phyloP scores from a whole-genome alignment of 2,329 filamentous ascomycete species.

The Herpotrichia juniperi region DNA sequence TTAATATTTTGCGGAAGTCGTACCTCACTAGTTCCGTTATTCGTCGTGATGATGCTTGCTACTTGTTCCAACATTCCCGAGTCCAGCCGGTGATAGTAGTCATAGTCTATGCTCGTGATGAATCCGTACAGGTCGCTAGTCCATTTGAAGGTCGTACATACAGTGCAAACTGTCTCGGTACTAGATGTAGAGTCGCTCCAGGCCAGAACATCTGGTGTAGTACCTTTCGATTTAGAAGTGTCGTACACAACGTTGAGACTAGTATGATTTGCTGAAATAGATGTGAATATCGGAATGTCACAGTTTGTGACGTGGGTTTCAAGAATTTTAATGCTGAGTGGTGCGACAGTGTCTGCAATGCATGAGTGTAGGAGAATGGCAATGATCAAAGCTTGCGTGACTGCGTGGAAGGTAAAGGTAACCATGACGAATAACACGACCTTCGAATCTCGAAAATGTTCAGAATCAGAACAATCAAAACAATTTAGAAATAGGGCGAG shows the following conservation, averaged over 20 bases:
- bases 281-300: not conserved
- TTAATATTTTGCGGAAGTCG: no score
- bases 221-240: conserved; percentile 4
- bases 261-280: not conserved
- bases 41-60: not conserved
- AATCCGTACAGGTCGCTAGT: not conserved
- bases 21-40: conserved; percentile 5
- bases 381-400: not conserved
- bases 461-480: no score
- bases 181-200: conserved; percentile 1
- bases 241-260: conserved; percentile 5
- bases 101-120: conserved; percentile 9
- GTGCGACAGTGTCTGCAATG: not conserved
- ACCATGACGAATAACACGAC: not conserved
- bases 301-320: conserved; percentile 2
- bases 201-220: conserved; percentile 4
- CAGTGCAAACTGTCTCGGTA: conserved; percentile 3
- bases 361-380: not conserved
- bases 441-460: not conserved
- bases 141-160: conserved; percentile 6
- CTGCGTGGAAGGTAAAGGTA: not conserved
- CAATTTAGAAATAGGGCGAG: no score
- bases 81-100: conserved; percentile 9
- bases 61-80: conserved; percentile 9
- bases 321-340: conserved; percentile 3